Base-by-base conservation (phyloP, 495 filamentous ascomycete species). In the Hypoxylon intermedium region DNA sequence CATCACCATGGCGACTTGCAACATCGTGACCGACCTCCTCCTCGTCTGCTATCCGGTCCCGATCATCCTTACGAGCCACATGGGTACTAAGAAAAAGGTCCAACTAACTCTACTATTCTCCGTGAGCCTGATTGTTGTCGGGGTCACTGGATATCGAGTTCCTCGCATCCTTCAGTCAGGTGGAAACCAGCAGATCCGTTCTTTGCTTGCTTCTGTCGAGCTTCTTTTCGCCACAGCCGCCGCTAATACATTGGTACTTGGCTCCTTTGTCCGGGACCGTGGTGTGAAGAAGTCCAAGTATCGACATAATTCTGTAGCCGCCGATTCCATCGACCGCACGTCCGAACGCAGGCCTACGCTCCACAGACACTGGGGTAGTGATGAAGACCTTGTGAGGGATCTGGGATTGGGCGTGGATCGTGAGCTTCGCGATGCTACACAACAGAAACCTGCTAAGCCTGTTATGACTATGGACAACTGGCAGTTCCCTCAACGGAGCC, bases 11-110 rank as follows among this genome's bases (percentile, higher is more conserved):
- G 93, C 89, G 2, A 80, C 83, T 15, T 88, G 88, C 68, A 93
- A 96, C 67, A 85, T 96, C 52, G 77, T 95, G 31, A 96, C 93
- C 23, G 94, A 98, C 69, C 75, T 97, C 5, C 76, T 96, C 2
- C 83, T 98, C 21, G 85, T 98, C 33, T 79, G 86, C 46, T 96
- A 96, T 63, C 94, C 94, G 0, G 87, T 97, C 30, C 90, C 92
- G 0, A 87, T 97, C 49, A 89, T 98, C 49, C 65, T 96, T 30
- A 79, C 81, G 40, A 89, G 88, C 13, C 73, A 83, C 9, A 92
- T 96, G 87, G 68, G 78, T 0, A 59, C 84, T 24, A 89, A 80
- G 73, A 75, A 86, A 81, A 83, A 83, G 80, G 33, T 84, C 47
- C 72, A 85, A 58, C 84, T 97, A 4, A 81, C 87, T 9, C 65